A percentile compares a stretch with the other conserved stretches of the same genome.
Evolutionary conservation across 2,329 filamentous ascomycete genomes (phyloP).

Genomic region (Aaosphaeria arxii): DNA sequence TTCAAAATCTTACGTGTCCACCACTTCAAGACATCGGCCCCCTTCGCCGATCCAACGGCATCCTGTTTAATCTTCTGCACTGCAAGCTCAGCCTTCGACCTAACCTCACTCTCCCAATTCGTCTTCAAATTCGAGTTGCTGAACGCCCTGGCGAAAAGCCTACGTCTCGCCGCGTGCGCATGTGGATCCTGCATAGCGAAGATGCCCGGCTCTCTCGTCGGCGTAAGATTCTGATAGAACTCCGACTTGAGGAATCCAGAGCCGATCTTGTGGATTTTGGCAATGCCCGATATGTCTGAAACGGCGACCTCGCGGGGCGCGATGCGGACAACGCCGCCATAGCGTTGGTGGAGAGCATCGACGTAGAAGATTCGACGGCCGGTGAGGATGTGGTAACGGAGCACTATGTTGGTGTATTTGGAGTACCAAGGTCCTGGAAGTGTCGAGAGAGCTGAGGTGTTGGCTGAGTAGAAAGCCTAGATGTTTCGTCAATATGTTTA

Average conservation of each 20-base stretch:
- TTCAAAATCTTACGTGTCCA: conserved; percentile 38
- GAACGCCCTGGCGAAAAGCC: conserved; percentile 5
- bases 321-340: conserved; percentile 8
- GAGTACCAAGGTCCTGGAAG: conserved; percentile 10
- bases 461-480: not conserved
- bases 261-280: conserved; percentile 7
- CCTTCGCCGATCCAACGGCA: conserved; percentile 25
- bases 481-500: not conserved
- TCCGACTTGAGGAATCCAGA: not conserved
- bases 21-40: conserved; percentile 53
- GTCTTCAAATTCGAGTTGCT: conserved; percentile 8
- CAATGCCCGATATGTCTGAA: conserved; percentile 3
- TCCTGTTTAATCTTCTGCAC: conserved; percentile 48
- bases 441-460: not conserved
- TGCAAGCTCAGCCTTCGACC: conserved; percentile 35
- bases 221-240: conserved; percentile 1
- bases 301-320: conserved; percentile 9
- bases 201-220: not conserved
- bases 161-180: conserved; percentile 4
- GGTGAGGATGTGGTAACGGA: conserved; percentile 3
- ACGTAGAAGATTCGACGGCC: conserved; percentile 8
- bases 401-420: conserved; percentile 4
- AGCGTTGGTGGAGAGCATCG: conserved; percentile 7
- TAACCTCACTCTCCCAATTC: conserved; percentile 32
- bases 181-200: not conserved